phyloP scores from a whole-genome alignment of 2,329 filamentous ascomycete genomes.

The Lachnellula arida region DNA sequence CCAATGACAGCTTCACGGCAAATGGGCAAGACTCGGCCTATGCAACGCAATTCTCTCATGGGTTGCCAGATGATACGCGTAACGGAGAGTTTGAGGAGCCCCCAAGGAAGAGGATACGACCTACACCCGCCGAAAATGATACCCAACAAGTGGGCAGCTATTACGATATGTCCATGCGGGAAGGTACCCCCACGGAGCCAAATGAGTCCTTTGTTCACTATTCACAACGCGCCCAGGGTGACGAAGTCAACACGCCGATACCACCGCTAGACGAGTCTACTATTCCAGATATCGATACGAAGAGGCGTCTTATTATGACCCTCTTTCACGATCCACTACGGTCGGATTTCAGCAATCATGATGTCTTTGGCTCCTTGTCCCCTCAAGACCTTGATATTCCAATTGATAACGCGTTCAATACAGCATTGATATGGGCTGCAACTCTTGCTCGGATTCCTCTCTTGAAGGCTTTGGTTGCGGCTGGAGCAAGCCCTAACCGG shows the following conservation, averaged over 20 bases:
- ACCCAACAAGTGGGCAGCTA: slow-evolving; percentile 26
- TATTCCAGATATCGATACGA: slow-evolving; percentile 66
- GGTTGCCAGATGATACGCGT: slow-evolving; percentile 33
- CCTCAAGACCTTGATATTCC: slow-evolving; percentile 85
- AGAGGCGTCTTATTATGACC: slow-evolving; percentile 75
- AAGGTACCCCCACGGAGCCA: slow-evolving; percentile 67
- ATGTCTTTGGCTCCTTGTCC: slow-evolving; percentile 70
- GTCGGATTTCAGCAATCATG: slow-evolving; percentile 68
- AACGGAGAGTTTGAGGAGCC: slow-evolving; percentile 63
- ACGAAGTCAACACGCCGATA: slow-evolving; percentile 55
- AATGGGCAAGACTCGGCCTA: slow-evolving; percentile 61
- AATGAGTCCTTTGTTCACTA: slow-evolving; percentile 73
- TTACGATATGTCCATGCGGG: slow-evolving; percentile 57
- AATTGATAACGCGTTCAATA: slow-evolving; percentile 84
- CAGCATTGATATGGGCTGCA: slow-evolving; percentile 92
- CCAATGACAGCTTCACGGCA: slow-evolving; percentile 67
- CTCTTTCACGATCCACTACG: slow-evolving; percentile 73
- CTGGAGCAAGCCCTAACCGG: slow-evolving; percentile 81
- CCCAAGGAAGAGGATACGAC: slow-evolving; percentile 70
- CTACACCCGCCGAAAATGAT: slow-evolving; percentile 50
- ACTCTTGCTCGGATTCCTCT: slow-evolving; percentile 83
- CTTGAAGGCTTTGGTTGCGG: slow-evolving; percentile 72
- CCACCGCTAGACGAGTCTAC: slow-evolving; percentile 59
- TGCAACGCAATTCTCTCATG: slow-evolving; percentile 50
- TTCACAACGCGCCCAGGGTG: slow-evolving; percentile 39